These are phyloP conservation scores for Yamadazyma epiphylla DNA, from an alignment of 1,139 yeast genomes.

Conservation along the genomic window DNA sequence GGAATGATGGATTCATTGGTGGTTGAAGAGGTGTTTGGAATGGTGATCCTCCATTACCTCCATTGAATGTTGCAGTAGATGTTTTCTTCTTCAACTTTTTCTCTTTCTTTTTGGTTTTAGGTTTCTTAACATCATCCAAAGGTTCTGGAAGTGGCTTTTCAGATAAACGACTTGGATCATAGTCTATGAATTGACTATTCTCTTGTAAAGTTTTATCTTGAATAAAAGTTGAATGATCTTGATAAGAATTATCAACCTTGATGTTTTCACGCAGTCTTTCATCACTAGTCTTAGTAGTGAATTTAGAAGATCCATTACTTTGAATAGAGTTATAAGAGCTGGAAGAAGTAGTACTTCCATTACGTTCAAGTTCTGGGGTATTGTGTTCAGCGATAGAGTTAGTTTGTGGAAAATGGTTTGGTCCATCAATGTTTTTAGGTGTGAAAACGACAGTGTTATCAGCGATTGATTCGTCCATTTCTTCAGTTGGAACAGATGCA, in stretches of 20 bases:
- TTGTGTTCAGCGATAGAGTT: neutral
- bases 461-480: neutral
- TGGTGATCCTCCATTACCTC: slow-evolving; percentile 8
- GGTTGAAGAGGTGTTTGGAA: slow-evolving; percentile 1
- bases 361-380: slow-evolving; percentile 10
- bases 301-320: slow-evolving; percentile 34
- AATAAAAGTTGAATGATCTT: slow-evolving; percentile 4
- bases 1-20: slow-evolving; percentile 5
- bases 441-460: neutral
- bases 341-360: slow-evolving; percentile 26
- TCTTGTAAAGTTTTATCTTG: slow-evolving; percentile 2
- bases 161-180: too few relatives aligned
- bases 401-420: neutral
- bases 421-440: slow-evolving; percentile 23
- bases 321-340: slow-evolving; percentile 34
- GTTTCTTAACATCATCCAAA: too few relatives aligned
- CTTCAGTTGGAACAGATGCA: neutral
- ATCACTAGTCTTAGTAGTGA: slow-evolving; percentile 22
- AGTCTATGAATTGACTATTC: slow-evolving; percentile 2
- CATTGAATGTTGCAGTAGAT: slow-evolving; percentile 1
- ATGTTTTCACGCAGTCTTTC: slow-evolving; percentile 13
- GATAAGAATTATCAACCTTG: neutral
- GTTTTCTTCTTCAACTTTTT: slow-evolving; percentile 2
- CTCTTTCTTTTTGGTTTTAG: slow-evolving; percentile 4
- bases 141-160: too few relatives aligned